Evolutionary conservation across 768 basidiomycete genomes (phyloP).

Genomic region (Leucosporidium creatinivorum): DNA sequence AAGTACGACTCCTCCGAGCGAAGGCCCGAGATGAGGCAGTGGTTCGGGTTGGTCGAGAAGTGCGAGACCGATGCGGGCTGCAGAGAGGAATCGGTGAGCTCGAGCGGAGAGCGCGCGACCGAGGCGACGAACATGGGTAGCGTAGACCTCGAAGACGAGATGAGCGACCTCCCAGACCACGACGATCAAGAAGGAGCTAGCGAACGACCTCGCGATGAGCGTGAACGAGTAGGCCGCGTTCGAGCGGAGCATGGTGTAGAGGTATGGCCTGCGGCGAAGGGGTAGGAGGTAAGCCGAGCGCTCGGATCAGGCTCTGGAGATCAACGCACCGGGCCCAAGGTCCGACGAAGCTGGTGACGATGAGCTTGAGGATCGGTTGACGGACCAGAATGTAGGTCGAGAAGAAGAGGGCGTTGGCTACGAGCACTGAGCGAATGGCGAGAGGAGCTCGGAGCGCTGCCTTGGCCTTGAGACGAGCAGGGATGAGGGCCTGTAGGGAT

Average conservation of each 20-base stretch:
- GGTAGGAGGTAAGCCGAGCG: neutral
- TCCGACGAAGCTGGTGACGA: slow-evolving; percentile 17
- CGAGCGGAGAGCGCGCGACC: neutral
- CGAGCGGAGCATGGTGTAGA: slow-evolving; percentile 20
- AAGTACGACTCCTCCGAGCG: slow-evolving; percentile 22
- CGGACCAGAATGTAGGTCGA: slow-evolving; percentile 17
- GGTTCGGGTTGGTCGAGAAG: slow-evolving; percentile 23
- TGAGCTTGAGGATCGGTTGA: slow-evolving; percentile 17
- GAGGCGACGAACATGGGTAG: slow-evolving; percentile 16
- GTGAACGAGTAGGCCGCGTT: slow-evolving; percentile 24
- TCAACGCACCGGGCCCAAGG: slow-evolving; percentile 18
- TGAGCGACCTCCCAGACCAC: slow-evolving; percentile 18
- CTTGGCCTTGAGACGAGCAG: slow-evolving; percentile 12
- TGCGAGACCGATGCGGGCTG: slow-evolving; percentile 30
- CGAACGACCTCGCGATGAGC: slow-evolving; percentile 1
- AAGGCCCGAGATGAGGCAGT: slow-evolving; percentile 25
- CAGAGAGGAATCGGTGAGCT: neutral
- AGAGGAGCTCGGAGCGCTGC: neutral
- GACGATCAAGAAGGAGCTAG: slow-evolving; percentile 8
- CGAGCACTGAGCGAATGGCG: neutral
- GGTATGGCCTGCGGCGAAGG: slow-evolving; percentile 9
- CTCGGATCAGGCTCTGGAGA: neutral
- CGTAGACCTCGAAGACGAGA: slow-evolving; percentile 29
- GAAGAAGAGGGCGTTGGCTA: slow-evolving; percentile 13
- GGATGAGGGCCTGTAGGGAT: slow-evolving; percentile 15